These are phyloP conservation scores for Metschnikowia gruessii DNA, from an alignment of 805 yeast genomes.

Conservation along the genomic window DNA sequence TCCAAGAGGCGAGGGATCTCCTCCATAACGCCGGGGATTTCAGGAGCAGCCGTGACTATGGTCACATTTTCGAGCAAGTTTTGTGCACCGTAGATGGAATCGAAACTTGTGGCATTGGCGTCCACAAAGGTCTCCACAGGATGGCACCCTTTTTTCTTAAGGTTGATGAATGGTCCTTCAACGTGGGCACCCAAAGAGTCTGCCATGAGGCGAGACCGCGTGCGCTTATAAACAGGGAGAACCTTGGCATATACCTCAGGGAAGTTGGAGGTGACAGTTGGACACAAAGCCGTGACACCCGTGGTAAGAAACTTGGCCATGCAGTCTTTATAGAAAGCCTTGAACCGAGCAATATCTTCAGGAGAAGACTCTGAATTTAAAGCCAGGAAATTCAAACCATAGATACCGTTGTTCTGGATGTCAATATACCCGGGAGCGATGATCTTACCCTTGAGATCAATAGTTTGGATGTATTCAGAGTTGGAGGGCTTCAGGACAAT, in stretches of 20 bases:
- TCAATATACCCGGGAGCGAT: constrained; percentile 57
- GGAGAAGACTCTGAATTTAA: constrained; percentile 30
- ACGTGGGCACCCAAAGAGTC: constrained; percentile 58
- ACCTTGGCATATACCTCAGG: constrained; percentile 48
- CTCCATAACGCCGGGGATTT: constrained; percentile 45
- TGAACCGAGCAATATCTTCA: constrained; percentile 31
- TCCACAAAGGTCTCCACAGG: constrained; percentile 44
- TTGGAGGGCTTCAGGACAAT: constrained; percentile 32
- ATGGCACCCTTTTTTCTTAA: constrained; percentile 50
- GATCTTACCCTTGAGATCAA: constrained; percentile 47
- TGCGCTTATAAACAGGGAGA: constrained; percentile 41
- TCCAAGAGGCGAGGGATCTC: constrained; percentile 35
- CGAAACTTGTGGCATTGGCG: constrained; percentile 29
- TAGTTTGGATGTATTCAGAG: constrained; percentile 19
- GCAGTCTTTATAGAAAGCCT: constrained; percentile 38
- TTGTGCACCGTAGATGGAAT: constrained; percentile 37
- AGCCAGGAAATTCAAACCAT: constrained; percentile 51
- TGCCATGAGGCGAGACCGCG: constrained; percentile 30
- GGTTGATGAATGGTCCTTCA: constrained; percentile 57
- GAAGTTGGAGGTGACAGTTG: constrained; percentile 53
- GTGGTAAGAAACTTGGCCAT: constrained; percentile 47
- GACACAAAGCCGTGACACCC: constrained; percentile 56
- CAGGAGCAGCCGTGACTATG: constrained; percentile 53
- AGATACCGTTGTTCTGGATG: constrained; percentile 57
- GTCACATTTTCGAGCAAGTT: constrained; percentile 35